Evolutionary conservation across 2,329 filamentous ascomycete genomes (phyloP), one percentile per base, ranked within the genome.

Genomic region (Cytospora paraplurivora): DNA sequence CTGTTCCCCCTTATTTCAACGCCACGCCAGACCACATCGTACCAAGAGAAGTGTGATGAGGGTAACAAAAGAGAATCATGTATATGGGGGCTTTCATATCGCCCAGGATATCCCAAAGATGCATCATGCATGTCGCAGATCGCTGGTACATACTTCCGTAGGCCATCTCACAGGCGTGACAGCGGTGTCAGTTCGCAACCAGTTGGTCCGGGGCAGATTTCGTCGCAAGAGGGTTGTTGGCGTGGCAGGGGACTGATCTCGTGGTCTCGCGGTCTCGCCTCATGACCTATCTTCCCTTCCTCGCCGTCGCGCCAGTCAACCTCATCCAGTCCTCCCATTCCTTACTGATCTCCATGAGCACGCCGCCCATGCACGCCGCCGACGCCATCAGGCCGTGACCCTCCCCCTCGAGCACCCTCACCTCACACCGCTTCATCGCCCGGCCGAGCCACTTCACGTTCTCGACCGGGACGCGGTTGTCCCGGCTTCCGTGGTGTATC

Each of bases 341-440:
- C 69, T 88, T 88, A 59, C 91, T 90, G 71, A 99, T 96, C 78
- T 99, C 95, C 76, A 92, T 94, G 41, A 99, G 79, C n/a, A 98
- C 90, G 21, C 89, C 88, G 51, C 92, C 91, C 95, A 99, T 99
- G 52, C 98, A 94, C 15, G 82, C 81, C 0, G 95, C 93, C 69
- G 90, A 96, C 0, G 95, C 95, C 95, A 99, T 99, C 32, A 99
- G 79, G 0, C 95, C 94, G 73, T 99, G 95, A 3, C 93, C 92
- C 75, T 99, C 94, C 7, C 91, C 92, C 69, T 96, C 91, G 3
- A 99, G 81, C 6, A 98, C 87, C 6, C 94, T 83, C 15, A 99
- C 92, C 74, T 98, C 95, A 75, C 94, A 98, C 55, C 91, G 84
- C 35, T 91, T 87, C 93, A 99, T 98, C 50, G 91, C 91, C 76